These are phyloP conservation scores for Crithidia mellificae DNA, from an alignment of 208 protist genomes.

Conservation along the genomic window DNA sequence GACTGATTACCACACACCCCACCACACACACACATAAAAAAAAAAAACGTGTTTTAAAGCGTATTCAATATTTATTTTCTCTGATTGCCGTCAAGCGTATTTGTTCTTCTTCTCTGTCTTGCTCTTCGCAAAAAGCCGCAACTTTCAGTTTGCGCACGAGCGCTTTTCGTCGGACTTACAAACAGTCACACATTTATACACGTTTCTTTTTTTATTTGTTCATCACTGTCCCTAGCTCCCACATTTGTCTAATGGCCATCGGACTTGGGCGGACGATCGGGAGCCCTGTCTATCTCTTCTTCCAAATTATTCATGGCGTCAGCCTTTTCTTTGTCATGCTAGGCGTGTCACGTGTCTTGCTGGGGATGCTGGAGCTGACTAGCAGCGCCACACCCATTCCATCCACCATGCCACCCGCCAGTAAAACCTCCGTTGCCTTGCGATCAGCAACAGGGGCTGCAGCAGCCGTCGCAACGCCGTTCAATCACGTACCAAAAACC, in stretches of 20 bases:
- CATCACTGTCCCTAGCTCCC: not conserved
- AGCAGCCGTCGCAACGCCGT: not conserved
- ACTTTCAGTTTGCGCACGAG: too few species aligned
- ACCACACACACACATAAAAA: too few species aligned
- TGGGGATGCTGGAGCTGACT: constrained; percentile 40
- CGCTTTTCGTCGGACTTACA: too few species aligned
- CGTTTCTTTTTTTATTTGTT: not conserved
- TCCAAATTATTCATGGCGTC: constrained; percentile 66
- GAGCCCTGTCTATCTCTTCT: constrained; percentile 57
- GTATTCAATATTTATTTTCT: too few species aligned
- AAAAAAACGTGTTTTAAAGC: too few species aligned
- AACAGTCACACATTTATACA: too few species aligned
- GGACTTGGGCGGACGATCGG: constrained; percentile 58
- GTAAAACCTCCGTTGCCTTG: not conserved
- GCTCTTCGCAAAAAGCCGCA: too few species aligned
- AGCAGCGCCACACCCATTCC: not conserved
- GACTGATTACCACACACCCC: too few species aligned
- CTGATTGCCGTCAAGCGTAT: too few species aligned
- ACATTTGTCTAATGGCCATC: constrained; percentile 60
- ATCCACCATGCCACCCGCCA: not conserved
- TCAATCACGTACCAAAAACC: too few species aligned
- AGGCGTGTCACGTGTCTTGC: constrained; percentile 37
- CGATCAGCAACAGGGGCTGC: not conserved
- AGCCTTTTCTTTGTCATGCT: constrained; percentile 64
- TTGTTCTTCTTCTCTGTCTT: too few species aligned